Percentiles rank a stretch among this genome's conserved stretches.
Conservation (phyloP, 192 early-diverging fungal species). For the Rhizophagus sp. region DNA sequence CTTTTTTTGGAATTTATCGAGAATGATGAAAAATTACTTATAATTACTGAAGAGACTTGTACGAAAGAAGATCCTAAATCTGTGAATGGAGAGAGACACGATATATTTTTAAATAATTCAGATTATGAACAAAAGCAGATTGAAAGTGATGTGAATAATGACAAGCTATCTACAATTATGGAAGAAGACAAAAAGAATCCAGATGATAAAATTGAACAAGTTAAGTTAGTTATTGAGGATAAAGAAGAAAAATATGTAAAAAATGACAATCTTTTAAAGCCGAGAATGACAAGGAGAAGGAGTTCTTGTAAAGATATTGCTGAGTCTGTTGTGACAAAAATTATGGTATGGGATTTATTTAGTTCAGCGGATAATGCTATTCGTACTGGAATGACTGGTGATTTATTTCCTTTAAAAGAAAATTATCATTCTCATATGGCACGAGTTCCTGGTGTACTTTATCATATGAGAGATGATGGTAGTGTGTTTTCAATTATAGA, state of each 20-base stretch:
- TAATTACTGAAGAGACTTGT: background rate
- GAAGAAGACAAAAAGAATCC: background rate
- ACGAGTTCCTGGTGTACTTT: background rate
- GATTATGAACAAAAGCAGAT: background rate
- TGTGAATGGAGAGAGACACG: background rate
- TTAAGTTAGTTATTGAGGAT: background rate
- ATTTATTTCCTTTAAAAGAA: background rate
- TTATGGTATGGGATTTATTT: background rate
- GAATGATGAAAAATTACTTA: background rate
- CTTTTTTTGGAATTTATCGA: background rate
- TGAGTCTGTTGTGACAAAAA: background rate
- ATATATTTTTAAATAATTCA: background rate
- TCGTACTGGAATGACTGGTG: background rate
- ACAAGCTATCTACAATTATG: too few species aligned
- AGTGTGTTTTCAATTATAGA: background rate
- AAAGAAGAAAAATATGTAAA: background rate
- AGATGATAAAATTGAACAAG: background rate
- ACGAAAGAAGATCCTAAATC: background rate
- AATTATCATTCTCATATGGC: background rate
- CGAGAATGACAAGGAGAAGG: background rate
- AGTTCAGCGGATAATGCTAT: background rate
- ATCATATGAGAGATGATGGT: background rate
- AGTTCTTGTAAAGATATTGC: background rate
- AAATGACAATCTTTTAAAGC: background rate
- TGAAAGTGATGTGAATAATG: background rate